Percentiles rank a stretch among this genome's conserved stretches.
phyloP scores from a whole-genome alignment of 176 grass and related monocot genomes.

The Avena atlantica region DNA sequence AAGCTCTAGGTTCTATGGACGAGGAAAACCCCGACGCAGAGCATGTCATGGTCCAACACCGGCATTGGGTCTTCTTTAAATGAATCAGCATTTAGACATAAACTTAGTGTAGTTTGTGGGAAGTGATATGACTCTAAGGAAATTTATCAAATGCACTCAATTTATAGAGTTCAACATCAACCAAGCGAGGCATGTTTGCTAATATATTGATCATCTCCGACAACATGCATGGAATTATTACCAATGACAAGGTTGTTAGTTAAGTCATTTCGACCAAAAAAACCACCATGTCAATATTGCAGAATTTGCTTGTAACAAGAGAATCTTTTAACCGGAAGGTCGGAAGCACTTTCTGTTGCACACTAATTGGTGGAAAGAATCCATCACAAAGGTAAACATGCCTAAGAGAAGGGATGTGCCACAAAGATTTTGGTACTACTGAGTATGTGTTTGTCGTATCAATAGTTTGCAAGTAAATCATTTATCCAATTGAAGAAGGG shows the following conservation, averaged over 20 bases:
- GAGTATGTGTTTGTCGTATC: not conserved
- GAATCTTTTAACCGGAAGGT: not conserved
- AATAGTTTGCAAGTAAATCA: not conserved
- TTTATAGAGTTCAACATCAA: not conserved
- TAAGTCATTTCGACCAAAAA: not conserved
- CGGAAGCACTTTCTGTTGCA: not conserved
- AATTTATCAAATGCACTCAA: not conserved
- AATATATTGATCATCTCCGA: not conserved
- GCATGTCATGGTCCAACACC: slow-evolving; percentile 18
- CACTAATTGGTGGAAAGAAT: not conserved
- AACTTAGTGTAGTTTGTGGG: not conserved
- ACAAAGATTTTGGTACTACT: slow-evolving; percentile 36
- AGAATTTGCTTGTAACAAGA: not conserved
- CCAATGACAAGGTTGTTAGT: not conserved
- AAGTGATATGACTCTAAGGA: not conserved
- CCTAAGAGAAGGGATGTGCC: slow-evolving; percentile 42
- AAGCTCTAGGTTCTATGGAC: not conserved
- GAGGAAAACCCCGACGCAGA: slow-evolving; percentile 13
- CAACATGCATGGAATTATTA: not conserved
- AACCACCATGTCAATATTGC: not conserved
- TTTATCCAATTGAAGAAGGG: not conserved
- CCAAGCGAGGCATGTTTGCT: not conserved
- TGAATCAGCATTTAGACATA: fast-evolving
- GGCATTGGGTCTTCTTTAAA: slow-evolving; percentile 18
- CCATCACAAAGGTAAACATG: not conserved